Evolutionary conservation across 257 asterid genomes (phyloP).

Genomic region (Penstemon newberryi): DNA sequence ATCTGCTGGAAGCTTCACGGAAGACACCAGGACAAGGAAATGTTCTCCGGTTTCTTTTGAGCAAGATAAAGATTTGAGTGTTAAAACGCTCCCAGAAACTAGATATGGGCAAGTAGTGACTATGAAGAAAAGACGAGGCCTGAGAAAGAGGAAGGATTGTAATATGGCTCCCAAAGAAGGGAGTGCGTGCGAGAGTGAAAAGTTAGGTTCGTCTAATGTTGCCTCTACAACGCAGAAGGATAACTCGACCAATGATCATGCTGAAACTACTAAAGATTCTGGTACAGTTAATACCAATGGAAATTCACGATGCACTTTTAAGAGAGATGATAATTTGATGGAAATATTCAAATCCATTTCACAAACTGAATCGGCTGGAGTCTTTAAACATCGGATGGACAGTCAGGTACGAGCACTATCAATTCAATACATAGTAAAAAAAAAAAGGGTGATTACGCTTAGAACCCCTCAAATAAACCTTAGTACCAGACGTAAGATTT

Average conservation of each 20-base stretch:
- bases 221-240: conserved; percentile 51
- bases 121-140: too few species aligned
- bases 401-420: conserved; percentile 57
- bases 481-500: neutral
- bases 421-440: neutral
- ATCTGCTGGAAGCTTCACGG: conserved; percentile 79
- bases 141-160: too few species aligned
- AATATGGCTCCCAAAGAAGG: too few species aligned
- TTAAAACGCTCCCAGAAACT: neutral
- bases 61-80: conserved; percentile 31
- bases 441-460: too few species aligned
- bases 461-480: too few species aligned
- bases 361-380: conserved; percentile 58
- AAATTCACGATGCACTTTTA: conserved; percentile 23
- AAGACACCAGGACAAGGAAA: conserved; percentile 40
- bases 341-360: conserved; percentile 59
- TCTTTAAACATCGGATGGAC: conserved; percentile 87
- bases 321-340: conserved; percentile 41
- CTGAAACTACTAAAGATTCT: conserved; percentile 29
- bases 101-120: too few species aligned
- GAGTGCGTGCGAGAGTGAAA: too few species aligned
- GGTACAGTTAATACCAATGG: conserved; percentile 27
- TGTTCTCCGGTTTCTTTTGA: conserved; percentile 42
- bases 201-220: neutral
- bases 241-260: conserved; percentile 39